A percentile compares a stretch with the other conserved stretches of the same genome.
Conservation (phyloP, 306 rosid species). For the Lathyrus sativus region DNA sequence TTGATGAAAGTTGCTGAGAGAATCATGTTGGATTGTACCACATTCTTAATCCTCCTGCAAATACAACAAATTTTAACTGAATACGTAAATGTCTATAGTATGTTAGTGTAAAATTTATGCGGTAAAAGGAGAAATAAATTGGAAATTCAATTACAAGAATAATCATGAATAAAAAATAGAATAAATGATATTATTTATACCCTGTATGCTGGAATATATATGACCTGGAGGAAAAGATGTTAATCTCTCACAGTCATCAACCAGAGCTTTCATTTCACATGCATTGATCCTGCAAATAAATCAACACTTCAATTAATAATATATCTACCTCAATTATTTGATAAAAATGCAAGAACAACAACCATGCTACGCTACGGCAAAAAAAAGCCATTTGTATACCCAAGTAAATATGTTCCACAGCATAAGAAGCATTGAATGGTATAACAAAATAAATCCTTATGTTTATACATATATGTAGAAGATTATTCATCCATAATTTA, state of each 20-base stretch:
- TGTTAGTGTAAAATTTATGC: constrained; percentile 14
- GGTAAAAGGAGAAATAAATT: not conserved
- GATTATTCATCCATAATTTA: constrained; percentile 17
- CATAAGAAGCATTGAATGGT: constrained; percentile 2
- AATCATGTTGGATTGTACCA: constrained; percentile 96
- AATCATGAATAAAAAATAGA: constrained; percentile 31
- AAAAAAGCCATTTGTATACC: not conserved
- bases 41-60: constrained; percentile 81
- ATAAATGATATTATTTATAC: constrained; percentile 44
- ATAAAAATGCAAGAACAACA: constrained; percentile 22
- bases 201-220: constrained; percentile 89
- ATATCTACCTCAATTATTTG: constrained; percentile 5
- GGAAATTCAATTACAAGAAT: constrained; percentile 18
- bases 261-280: constrained; percentile 96
- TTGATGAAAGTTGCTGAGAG: constrained; percentile 67
- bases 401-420: constrained; percentile 20
- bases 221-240: constrained; percentile 92
- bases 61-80: constrained; percentile 31
- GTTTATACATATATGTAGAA: not conserved
- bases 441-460: not conserved
- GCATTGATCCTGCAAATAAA: constrained; percentile 79
- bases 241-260: constrained; percentile 96
- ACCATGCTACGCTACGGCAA: not conserved
- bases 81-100: not conserved
- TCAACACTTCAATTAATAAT: constrained; percentile 27